Percentiles rank a stretch among this genome's conserved stretches.
These are phyloP conservation scores for Zizania latifolia DNA, from an alignment of 176 grass and related monocot genomes.

Conservation along the genomic window DNA sequence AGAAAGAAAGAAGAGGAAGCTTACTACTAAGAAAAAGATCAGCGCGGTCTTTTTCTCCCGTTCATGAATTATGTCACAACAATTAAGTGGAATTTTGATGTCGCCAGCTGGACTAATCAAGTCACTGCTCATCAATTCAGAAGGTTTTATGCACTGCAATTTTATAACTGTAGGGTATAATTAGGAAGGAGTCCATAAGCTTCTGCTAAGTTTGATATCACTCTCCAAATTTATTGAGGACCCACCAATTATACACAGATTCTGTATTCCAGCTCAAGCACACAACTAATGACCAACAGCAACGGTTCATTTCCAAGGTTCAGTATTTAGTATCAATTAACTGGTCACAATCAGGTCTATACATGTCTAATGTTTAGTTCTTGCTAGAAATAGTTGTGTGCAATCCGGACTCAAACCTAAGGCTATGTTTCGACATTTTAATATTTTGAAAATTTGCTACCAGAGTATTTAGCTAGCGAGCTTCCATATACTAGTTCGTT, in stretches of 20 bases:
- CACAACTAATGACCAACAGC: slow-evolving; percentile 8
- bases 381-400: not conserved
- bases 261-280: slow-evolving; percentile 24
- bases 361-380: not conserved
- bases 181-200: not conserved
- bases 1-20: no score
- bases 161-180: no score
- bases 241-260: slow-evolving; percentile 1
- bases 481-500: no score
- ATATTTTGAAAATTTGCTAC: no score
- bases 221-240: slow-evolving; percentile 18
- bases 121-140: slow-evolving; percentile 5
- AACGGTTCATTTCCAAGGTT: not conserved
- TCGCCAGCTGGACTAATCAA: not conserved
- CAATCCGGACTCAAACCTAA: no score
- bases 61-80: not conserved
- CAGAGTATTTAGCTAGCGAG: no score
- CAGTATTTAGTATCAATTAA: not conserved
- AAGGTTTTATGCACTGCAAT: slow-evolving; percentile 6
- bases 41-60: not conserved
- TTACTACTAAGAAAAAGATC: not conserved
- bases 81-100: not conserved
- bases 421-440: no score
- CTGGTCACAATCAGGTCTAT: not conserved
- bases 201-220: slow-evolving; percentile 2